Base-by-base conservation (phyloP, 108 stramenopile genomes). In the Nitzschia sp. region DNA sequence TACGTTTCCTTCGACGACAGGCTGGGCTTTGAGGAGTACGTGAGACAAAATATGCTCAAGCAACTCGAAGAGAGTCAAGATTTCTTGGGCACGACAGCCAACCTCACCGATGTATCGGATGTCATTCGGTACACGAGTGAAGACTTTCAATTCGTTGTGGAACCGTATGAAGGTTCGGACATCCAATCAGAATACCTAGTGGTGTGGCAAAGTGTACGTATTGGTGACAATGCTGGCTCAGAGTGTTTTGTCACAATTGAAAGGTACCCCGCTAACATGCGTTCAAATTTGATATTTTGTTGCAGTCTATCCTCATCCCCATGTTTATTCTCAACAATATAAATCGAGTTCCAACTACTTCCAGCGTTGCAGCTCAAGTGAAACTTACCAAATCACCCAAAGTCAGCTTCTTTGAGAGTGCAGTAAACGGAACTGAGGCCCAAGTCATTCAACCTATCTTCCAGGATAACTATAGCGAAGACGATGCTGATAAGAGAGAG, bases 371-470 rank as follows among this genome's bases (percentile, higher is more conserved):
- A 22, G n/a, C 53, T 54, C 29, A 34, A 34, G 29, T 34, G 29
- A 34, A 34, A 5, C 29, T 3, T 5, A 34, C 29, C 1, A 34
- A 34, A 34, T 34, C 29, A 34, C 29, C 29, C 1, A 34, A 34
- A 34, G 29, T 34, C 1, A 34, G 29, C 29, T 34, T 34, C 29
- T 34, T 34, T 34, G 3, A 34, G 29, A 34, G 29, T 34, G 29
- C 29, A 5, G 29, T 34, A 3, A 34, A 34, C 29, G 29, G 29
- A 34, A 24, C 53, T 3, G 20, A 54, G 24, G 24, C 21, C 1
- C 53, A 54, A 22, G 24, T 54, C 2, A 54, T 54, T 3, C 53
- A 54, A 54, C 53, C 53, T 12, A 22, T 54, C 24, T 54, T 54
- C 21, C 19, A 22, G 2, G 53, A 22, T 12, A 24, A 24, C 21